Percentiles rank a stretch among this genome's conserved stretches.
Conservation (phyloP, 306 rosid genomes). For the Geum urbanum region DNA sequence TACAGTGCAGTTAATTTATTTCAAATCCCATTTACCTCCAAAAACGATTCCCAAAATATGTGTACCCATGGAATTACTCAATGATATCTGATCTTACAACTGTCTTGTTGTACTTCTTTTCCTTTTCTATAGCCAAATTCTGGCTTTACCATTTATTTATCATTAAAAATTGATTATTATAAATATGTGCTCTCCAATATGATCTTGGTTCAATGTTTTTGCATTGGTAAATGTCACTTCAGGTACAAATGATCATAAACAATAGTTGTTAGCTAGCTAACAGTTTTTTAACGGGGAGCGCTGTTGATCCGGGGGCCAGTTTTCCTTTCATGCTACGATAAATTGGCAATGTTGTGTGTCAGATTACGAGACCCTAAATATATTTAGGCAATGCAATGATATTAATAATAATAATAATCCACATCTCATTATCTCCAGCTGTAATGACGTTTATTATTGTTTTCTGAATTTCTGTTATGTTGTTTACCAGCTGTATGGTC, state of each 20-base stretch:
- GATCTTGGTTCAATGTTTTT: conserved; percentile 18
- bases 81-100: not conserved
- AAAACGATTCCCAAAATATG: conserved; percentile 1
- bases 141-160: not conserved
- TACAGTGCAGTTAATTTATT: not conserved
- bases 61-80: not conserved
- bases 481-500: conserved; percentile 27
- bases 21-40: not conserved
- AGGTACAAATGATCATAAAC: conserved; percentile 23
- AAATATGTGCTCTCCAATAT: conserved; percentile 19
- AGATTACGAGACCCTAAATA: conserved; percentile 28
- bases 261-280: conserved; percentile 10
- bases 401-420: conserved; percentile 12
- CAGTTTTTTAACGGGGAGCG: conserved; percentile 2
- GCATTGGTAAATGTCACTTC: conserved; percentile 11
- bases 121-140: not conserved
- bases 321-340: not conserved
- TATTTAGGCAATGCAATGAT: conserved; percentile 22
- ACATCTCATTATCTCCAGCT: conserved; percentile 43
- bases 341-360: conserved; percentile 32
- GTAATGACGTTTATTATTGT: conserved; percentile 23
- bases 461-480: conserved; percentile 1
- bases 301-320: not conserved
- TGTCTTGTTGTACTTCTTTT: not conserved
- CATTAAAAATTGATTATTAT: not conserved